Conservation (phyloP, 352 stramenopile genomes). For the Pythium oligandrum region DNA sequence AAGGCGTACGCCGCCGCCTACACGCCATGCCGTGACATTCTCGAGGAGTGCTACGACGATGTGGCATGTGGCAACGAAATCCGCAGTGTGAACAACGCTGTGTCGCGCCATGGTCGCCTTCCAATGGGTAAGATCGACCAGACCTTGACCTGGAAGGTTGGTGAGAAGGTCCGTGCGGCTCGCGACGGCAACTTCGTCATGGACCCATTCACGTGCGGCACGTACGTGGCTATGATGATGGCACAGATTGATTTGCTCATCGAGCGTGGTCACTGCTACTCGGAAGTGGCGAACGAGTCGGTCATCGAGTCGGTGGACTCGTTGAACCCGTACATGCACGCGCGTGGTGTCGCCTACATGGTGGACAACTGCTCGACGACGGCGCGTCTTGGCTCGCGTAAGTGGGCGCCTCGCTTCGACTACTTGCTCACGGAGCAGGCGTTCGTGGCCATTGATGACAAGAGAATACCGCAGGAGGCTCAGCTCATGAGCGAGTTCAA, state of each 20-base stretch:
- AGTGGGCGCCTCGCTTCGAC: constrained; percentile 98
- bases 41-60: constrained; percentile 98
- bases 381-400: constrained; percentile 94
- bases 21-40: constrained; percentile 94
- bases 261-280: constrained; percentile 95
- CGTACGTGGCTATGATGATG: constrained; percentile 99
- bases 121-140: constrained; percentile 98
- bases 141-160: constrained; percentile 96
- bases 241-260: constrained; percentile 97
- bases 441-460: constrained; percentile 94
- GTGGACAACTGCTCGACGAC: constrained; percentile 99
- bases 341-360: constrained; percentile 97
- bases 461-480: constrained; percentile 77
- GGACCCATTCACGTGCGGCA: constrained; percentile 96
- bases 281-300: constrained; percentile 98
- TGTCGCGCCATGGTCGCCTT: constrained; percentile 91
- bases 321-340: constrained; percentile 99
- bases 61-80: constrained; percentile 98
- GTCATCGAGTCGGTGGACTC: constrained; percentile 98
- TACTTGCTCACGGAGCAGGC: constrained; percentile 98
- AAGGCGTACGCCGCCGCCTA: constrained; percentile 95
- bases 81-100: constrained; percentile 96
- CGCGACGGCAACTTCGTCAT: constrained; percentile 96
- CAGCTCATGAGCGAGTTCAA: constrained; percentile 94
- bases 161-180: constrained; percentile 93